Conservation (phyloP, 148 eudicot species). For the Heliamphora exappendiculata region DNA sequence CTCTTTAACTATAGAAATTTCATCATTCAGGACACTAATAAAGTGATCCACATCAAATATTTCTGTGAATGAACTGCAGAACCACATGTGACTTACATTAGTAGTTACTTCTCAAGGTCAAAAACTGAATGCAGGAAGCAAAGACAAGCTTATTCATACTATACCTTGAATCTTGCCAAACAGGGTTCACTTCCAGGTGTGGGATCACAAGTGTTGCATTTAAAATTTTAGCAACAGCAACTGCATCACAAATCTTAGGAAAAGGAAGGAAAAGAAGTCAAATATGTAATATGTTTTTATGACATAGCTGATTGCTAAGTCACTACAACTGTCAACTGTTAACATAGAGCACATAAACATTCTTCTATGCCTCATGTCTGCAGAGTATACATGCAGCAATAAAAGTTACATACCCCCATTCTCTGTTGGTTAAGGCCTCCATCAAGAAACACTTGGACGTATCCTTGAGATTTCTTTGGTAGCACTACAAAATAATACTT, state of each 20-base stretch:
- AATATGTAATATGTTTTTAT: not conserved
- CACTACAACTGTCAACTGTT: not conserved
- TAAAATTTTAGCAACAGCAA: slow-evolving; percentile 79
- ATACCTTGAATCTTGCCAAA: slow-evolving; percentile 91
- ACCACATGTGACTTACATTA: not conserved
- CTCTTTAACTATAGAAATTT: slow-evolving; percentile 67
- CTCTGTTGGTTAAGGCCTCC: slow-evolving; percentile 63
- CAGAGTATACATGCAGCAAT: not conserved
- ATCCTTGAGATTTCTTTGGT: slow-evolving; percentile 35
- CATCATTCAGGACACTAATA: slow-evolving; percentile 50
- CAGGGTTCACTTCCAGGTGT: slow-evolving; percentile 78
- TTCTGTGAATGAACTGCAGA: slow-evolving; percentile 64
- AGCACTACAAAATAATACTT: slow-evolving; percentile 33
- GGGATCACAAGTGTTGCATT: slow-evolving; percentile 87
- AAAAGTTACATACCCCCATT: slow-evolving; percentile 46
- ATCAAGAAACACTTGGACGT: slow-evolving; percentile 56
- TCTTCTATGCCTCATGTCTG: not conserved
- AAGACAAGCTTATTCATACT: not conserved
- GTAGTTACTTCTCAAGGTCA: not conserved
- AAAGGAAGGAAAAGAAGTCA: not conserved
- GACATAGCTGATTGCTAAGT: not conserved
- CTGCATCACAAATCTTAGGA: slow-evolving; percentile 82
- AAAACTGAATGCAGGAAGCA: not conserved
- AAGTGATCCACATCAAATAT: slow-evolving; percentile 93
- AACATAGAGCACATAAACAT: not conserved